A percentile compares a stretch with the other conserved stretches of the same genome.
These are phyloP conservation scores for Deakozyma indianensis DNA, from an alignment of 805 yeast species.

Conservation along the genomic window DNA sequence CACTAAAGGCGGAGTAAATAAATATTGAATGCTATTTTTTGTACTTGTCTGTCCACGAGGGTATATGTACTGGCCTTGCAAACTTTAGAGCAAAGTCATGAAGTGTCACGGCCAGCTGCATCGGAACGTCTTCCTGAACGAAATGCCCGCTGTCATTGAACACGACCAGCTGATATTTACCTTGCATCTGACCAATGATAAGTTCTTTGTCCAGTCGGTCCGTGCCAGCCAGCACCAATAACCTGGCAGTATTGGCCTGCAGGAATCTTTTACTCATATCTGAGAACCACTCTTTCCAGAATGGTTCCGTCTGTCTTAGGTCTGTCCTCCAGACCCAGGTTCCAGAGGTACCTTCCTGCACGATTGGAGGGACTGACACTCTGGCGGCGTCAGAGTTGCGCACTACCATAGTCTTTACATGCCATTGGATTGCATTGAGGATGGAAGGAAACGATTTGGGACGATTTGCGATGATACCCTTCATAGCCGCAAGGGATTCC, in stretches of 20 bases:
- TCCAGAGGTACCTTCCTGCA: constrained; percentile 21
- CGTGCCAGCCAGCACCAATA: constrained; percentile 75
- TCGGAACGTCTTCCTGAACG: constrained; percentile 83
- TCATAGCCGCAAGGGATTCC: constrained; percentile 52
- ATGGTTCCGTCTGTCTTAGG: constrained; percentile 42
- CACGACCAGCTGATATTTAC: constrained; percentile 75
- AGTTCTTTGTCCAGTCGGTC: constrained; percentile 75
- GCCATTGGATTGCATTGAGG: constrained; percentile 69
- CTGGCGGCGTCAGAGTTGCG: constrained; percentile 47
- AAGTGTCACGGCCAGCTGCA: constrained; percentile 43
- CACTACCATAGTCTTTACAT: constrained; percentile 40
- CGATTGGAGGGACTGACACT: constrained; percentile 63
- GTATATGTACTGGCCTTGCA: constrained; percentile 1
- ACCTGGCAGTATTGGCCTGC: constrained; percentile 39
- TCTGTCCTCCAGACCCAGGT: constrained; percentile 48
- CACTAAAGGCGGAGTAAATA: constrained; percentile 4
- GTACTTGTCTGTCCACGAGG: constrained; percentile 12
- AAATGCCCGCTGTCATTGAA: constrained; percentile 81
- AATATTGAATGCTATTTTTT: not conserved
- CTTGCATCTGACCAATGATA: constrained; percentile 97
- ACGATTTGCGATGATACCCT: constrained; percentile 43
- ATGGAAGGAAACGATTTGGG: constrained; percentile 44
- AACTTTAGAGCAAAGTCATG: constrained; percentile 15
- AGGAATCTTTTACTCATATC: constrained; percentile 46
- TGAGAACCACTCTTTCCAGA: constrained; percentile 73